A percentile compares a stretch with the other conserved stretches of the same genome.
phyloP scores from a whole-genome alignment of 2,329 filamentous ascomycete genomes.

The Fusarium lyarnte region DNA sequence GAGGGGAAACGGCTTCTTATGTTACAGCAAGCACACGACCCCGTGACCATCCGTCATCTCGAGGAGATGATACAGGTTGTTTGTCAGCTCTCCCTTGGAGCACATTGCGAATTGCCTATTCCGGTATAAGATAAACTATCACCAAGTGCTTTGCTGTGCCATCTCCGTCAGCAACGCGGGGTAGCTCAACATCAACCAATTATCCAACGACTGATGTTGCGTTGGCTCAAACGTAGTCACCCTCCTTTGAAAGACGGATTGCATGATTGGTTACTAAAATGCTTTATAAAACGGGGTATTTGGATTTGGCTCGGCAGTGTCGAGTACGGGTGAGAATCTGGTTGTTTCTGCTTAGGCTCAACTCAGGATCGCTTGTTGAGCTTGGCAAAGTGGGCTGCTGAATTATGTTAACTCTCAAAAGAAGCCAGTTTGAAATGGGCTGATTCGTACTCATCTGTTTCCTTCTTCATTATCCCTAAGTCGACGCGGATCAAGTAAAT shows the following conservation, averaged over 20 bases:
- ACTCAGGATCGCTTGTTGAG: background rate
- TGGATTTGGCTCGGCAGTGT: background rate
- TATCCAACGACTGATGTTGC: background rate
- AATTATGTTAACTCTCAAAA: background rate
- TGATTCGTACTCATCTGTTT: background rate
- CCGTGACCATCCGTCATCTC: constrained; percentile 28
- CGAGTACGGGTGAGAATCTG: no score
- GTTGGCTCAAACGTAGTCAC: background rate
- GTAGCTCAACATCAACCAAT: constrained; percentile 11
- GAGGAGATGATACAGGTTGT: background rate
- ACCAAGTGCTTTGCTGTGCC: background rate
- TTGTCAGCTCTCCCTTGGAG: constrained; percentile 13
- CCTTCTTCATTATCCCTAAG: background rate
- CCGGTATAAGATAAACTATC: constrained; percentile 13
- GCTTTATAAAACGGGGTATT: background rate
- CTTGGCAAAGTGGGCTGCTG: background rate
- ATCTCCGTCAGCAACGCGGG: constrained; percentile 38
- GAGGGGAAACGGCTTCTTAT: constrained; percentile 28
- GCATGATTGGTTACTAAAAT: background rate
- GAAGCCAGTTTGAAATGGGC: background rate
- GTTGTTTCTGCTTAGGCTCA: background rate
- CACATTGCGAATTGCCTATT: constrained; percentile 9
- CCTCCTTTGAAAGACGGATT: background rate
- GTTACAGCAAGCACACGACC: background rate
- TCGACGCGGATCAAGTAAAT: background rate